Evolutionary conservation across 1,284 basidiomycete genomes (phyloP).

Genomic region (Ustilago bromivora): DNA sequence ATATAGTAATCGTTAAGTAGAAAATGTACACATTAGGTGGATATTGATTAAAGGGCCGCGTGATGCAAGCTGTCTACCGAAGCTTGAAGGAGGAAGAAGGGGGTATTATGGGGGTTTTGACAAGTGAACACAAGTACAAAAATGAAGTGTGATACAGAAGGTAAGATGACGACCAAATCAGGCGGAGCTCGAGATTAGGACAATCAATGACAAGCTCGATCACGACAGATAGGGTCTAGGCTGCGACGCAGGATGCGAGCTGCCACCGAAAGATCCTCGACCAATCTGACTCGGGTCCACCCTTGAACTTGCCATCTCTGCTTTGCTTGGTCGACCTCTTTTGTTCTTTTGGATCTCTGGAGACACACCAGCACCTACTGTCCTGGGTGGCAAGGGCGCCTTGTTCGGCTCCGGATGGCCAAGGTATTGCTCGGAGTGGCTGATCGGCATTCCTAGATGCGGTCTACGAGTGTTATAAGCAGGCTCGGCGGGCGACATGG

Average conservation of each 20-base stretch:
- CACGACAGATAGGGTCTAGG: conserved; percentile 27
- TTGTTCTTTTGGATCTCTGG: conserved; percentile 41
- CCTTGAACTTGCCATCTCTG: conserved; percentile 30
- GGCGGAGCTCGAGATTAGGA: neutral
- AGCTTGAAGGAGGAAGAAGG: neutral
- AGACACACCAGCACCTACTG: conserved; percentile 7
- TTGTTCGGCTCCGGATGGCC: conserved; percentile 12
- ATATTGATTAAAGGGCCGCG: conserved; percentile 18
- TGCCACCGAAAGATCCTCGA: conserved; percentile 12
- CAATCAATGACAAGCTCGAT: neutral
- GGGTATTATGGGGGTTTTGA: neutral
- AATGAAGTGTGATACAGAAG: neutral
- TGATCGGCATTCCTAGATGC: conserved; percentile 17
- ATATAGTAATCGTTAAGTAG: conserved; percentile 2
- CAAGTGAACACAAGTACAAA: conserved; percentile 16
- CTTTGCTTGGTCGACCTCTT: conserved; percentile 43
- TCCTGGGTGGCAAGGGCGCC: conserved; percentile 27
- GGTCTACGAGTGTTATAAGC: conserved; percentile 26
- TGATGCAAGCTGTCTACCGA: neutral
- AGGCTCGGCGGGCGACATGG: conserved; percentile 28
- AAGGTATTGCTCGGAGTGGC: conserved; percentile 25
- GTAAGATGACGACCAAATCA: neutral
- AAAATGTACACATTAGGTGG: conserved; percentile 32
- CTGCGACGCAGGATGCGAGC: conserved; percentile 19
- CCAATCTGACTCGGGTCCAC: conserved; percentile 2